Evolutionary conservation across 768 basidiomycete genomes (phyloP).

Genomic region (Tulasnella sp.): DNA sequence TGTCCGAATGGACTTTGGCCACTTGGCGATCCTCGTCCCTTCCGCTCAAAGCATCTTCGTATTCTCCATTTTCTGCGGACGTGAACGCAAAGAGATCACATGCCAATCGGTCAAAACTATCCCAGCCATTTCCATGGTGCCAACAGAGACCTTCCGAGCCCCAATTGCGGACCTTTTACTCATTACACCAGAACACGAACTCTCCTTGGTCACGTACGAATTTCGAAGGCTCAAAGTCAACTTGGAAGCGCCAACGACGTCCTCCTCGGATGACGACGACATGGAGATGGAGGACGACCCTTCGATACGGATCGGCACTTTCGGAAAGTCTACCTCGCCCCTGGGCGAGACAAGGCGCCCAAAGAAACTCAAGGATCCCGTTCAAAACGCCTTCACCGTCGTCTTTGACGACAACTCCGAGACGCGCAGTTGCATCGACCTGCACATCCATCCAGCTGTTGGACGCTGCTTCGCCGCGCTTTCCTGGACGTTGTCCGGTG

Average conservation of each 20-base stretch:
- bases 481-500: slow-evolving; percentile 60
- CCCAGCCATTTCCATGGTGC: slow-evolving; percentile 56
- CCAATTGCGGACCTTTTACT: slow-evolving; percentile 71
- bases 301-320: neutral
- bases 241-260: slow-evolving; percentile 1
- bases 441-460: slow-evolving; percentile 62
- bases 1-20: slow-evolving; percentile 41
- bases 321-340: neutral
- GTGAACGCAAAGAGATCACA: neutral
- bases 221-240: slow-evolving; percentile 44
- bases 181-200: slow-evolving; percentile 57
- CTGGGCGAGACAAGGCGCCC: slow-evolving; percentile 42
- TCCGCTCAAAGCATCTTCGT: slow-evolving; percentile 51
- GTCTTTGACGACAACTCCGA: slow-evolving; percentile 56
- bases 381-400: slow-evolving; percentile 58
- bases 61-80: slow-evolving; percentile 49
- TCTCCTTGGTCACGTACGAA: slow-evolving; percentile 68
- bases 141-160: slow-evolving; percentile 66
- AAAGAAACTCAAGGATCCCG: slow-evolving; percentile 53
- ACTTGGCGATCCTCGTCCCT: slow-evolving; percentile 62
- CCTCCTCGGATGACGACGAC: slow-evolving; percentile 7
- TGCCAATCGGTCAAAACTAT: slow-evolving; percentile 37
- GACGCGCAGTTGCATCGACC: slow-evolving; percentile 56
- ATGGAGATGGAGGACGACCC: slow-evolving; percentile 21
- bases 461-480: slow-evolving; percentile 63